Evolutionary conservation across 306 rosid species (phyloP).

Genomic region (Prunus kanzakura): DNA sequence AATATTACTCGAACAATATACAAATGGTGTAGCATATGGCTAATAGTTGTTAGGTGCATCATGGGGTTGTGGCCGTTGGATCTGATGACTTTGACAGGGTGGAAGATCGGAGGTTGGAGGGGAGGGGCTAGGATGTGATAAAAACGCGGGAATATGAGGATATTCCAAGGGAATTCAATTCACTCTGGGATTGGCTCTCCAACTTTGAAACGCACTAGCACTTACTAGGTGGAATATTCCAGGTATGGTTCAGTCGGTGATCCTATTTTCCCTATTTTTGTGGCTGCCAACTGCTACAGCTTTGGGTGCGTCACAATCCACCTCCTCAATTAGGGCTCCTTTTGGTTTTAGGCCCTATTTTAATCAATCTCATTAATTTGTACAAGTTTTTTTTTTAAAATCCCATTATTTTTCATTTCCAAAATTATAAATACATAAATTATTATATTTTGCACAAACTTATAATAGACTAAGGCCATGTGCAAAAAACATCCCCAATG

Average conservation of each 20-base stretch:
- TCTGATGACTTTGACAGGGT: conserved; percentile 4
- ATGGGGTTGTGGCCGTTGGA: conserved; percentile 14
- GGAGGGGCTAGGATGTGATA: not conserved
- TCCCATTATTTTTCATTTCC: too few relatives aligned
- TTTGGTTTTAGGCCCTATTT: not conserved
- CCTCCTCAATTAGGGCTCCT: not conserved
- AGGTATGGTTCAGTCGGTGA: conserved; percentile 27
- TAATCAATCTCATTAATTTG: not conserved
- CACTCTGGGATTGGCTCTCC: not conserved
- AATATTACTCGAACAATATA: conserved; percentile 38
- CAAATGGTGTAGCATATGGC: not conserved
- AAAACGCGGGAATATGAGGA: conserved; percentile 48
- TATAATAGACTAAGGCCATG: too few relatives aligned
- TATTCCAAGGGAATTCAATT: conserved; percentile 41
- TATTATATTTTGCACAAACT: too few relatives aligned
- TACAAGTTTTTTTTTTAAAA: too few relatives aligned
- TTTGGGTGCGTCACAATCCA: not conserved
- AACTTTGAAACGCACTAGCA: conserved; percentile 17
- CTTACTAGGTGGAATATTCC: conserved; percentile 25
- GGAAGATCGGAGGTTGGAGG: conserved; percentile 14
- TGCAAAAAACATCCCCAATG: too few relatives aligned
- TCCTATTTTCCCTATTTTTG: not conserved
- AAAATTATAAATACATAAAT: too few relatives aligned
- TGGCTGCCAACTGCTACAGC: conserved; percentile 7
- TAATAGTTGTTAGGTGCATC: not conserved